Evolutionary conservation across 2,329 filamentous ascomycete species (phyloP).

Genomic region (Ceratocystis alfenasii): DNA sequence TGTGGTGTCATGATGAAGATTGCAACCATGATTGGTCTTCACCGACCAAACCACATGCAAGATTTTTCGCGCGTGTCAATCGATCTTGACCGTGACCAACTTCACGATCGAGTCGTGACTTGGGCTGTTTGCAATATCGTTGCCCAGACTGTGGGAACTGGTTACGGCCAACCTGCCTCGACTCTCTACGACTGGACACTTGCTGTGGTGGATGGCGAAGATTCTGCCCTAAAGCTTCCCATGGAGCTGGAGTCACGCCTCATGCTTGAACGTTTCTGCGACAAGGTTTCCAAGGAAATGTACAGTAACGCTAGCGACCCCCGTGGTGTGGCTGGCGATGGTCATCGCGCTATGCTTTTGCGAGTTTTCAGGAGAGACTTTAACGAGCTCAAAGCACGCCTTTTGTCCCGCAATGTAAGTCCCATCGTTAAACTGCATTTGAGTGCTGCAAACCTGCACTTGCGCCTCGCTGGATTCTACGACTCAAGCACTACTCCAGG

Average conservation of each 20-base stretch:
- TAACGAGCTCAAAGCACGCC: slow-evolving; percentile 49
- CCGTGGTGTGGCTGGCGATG: slow-evolving; percentile 54
- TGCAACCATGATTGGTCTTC: slow-evolving; percentile 70
- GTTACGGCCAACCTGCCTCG: slow-evolving; percentile 69
- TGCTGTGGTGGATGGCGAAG: slow-evolving; percentile 39
- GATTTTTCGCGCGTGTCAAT: slow-evolving; percentile 68
- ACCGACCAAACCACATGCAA: slow-evolving; percentile 69
- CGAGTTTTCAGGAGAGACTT: slow-evolving; percentile 54
- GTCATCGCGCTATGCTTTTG: slow-evolving; percentile 55
- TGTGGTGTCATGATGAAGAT: slow-evolving; percentile 80
- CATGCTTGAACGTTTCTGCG: slow-evolving; percentile 61
- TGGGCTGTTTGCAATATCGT: slow-evolving; percentile 83
- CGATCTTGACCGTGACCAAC: slow-evolving; percentile 65
- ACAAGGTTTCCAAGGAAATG: slow-evolving; percentile 68
- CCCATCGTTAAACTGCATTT: slow-evolving; percentile 54
- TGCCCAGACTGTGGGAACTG: slow-evolving; percentile 68
- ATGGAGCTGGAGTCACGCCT: slow-evolving; percentile 55
- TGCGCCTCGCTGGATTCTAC: slow-evolving; percentile 70
- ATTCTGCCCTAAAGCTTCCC: slow-evolving; percentile 43
- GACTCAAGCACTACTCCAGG: slow-evolving; percentile 60
- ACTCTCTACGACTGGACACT: slow-evolving; percentile 66
- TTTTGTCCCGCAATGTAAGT: slow-evolving; percentile 46
- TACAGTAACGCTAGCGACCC: slow-evolving; percentile 67
- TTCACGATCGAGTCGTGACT: slow-evolving; percentile 64
- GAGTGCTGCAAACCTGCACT: slow-evolving; percentile 60